Conservation (phyloP, 208 protist species). For the Crithidia fasciculata region DNA sequence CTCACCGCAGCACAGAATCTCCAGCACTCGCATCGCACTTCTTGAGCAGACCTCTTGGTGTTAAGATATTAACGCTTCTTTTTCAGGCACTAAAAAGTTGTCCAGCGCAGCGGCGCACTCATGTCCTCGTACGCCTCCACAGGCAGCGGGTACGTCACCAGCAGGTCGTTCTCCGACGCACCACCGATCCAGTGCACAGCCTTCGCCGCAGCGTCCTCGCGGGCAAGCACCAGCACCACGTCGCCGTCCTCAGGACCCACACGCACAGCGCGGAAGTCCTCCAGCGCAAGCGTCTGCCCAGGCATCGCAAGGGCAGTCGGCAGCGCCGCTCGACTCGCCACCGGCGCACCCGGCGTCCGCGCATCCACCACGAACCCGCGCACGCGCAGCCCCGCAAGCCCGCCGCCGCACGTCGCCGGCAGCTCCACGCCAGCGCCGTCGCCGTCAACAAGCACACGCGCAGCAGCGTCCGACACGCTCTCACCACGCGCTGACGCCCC, state of each 20-base stretch:
- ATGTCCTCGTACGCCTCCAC: conserved; percentile 44
- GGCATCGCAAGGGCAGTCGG: conserved; percentile 34
- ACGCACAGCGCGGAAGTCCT: conserved; percentile 41
- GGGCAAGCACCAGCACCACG: conserved; percentile 31
- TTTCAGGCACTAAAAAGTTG: too few species aligned
- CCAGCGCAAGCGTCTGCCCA: conserved; percentile 53
- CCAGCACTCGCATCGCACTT: too few species aligned
- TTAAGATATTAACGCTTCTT: too few species aligned
- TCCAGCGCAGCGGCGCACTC: conserved; percentile 32
- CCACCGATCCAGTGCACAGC: conserved; percentile 43
- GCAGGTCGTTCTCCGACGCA: conserved; percentile 45
- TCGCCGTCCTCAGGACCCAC: conserved; percentile 18
- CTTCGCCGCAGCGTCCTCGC: conserved; percentile 27
- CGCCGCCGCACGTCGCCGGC: conserved; percentile 15
- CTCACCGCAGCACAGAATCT: too few species aligned
- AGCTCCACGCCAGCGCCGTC: conserved; percentile 7
- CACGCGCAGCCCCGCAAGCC: conserved; percentile 20
- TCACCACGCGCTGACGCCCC: conserved; percentile 1
- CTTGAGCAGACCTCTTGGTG: too few species aligned
- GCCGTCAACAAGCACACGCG: background rate
- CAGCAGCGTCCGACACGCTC: conserved; percentile 1
- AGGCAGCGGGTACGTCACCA: conserved; percentile 45
- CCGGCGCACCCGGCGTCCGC: conserved; percentile 16
- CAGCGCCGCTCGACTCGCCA: background rate
- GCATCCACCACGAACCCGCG: conserved; percentile 35